Evolutionary conservation across 306 rosid species (phyloP).

Genomic region (Cotoneaster glaucophyllus): DNA sequence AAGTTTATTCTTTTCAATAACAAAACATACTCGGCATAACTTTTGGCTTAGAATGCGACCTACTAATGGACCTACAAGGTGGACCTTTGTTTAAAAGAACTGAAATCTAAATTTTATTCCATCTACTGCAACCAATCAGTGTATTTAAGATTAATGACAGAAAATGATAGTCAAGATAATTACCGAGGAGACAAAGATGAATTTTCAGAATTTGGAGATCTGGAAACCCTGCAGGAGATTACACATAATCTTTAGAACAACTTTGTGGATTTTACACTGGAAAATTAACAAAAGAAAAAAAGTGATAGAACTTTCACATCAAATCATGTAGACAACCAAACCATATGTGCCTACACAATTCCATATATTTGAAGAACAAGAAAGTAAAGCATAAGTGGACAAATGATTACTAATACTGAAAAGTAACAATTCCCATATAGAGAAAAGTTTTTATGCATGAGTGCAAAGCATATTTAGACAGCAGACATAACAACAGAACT

Average conservation of each 20-base stretch:
- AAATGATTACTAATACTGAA: background rate
- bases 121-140: background rate
- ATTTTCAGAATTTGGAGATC: constrained; percentile 48
- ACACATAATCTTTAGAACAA: background rate
- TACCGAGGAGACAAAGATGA: constrained; percentile 46
- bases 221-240: constrained; percentile 34
- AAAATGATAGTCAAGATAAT: constrained; percentile 5
- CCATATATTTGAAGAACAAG: background rate
- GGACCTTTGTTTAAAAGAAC: constrained; percentile 35
- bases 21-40: constrained; percentile 47
- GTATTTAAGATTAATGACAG: background rate
- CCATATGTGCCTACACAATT: background rate
- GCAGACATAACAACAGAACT: background rate
- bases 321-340: background rate
- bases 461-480: background rate
- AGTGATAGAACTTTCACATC: background rate
- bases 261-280: background rate
- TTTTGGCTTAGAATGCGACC: constrained; percentile 49
- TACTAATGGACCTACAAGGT: constrained; percentile 52
- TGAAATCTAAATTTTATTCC: background rate
- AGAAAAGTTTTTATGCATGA: background rate
- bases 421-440: background rate
- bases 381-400: background rate
- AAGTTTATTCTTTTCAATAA: background rate
- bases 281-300: background rate